Percentiles rank a stretch among this genome's conserved stretches.
phyloP scores from a whole-genome alignment of 2,329 filamentous ascomycete genomes.

The Fusarium sp. region DNA sequence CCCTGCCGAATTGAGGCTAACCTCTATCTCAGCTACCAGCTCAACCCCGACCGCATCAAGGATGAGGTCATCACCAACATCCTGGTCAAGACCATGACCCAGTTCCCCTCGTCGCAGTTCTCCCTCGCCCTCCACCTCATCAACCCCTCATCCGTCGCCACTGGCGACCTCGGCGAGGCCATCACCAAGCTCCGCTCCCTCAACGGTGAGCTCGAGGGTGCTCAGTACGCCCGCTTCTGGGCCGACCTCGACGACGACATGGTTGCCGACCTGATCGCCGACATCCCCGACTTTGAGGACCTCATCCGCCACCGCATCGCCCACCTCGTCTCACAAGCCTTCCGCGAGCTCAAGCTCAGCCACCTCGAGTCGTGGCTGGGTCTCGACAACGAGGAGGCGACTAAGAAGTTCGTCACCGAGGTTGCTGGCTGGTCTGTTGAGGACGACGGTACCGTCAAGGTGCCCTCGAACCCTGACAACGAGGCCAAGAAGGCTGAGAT shows the following conservation, averaged over 20 bases:
- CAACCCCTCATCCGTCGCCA: slow-evolving; percentile 77
- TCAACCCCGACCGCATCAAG: slow-evolving; percentile 98
- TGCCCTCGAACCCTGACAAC: slow-evolving; percentile 96
- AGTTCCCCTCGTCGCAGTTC: slow-evolving; percentile 97
- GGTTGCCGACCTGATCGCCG: slow-evolving; percentile 94
- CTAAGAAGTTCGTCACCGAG: slow-evolving; percentile 83
- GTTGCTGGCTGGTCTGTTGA: slow-evolving; percentile 90
- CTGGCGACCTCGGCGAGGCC: slow-evolving; percentile 86
- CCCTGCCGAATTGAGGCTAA: slow-evolving; percentile 29
- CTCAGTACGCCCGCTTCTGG: slow-evolving; percentile 95
- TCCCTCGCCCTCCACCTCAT: slow-evolving; percentile 93
- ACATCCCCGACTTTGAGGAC: slow-evolving; percentile 96
- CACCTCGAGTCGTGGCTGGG: slow-evolving; percentile 83
- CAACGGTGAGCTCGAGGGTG: slow-evolving; percentile 88
- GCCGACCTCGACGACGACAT: slow-evolving; percentile 93
- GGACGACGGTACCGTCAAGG: slow-evolving; percentile 72
- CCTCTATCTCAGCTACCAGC: slow-evolving; percentile 82
- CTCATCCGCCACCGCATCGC: slow-evolving; percentile 91
- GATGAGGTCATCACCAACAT: slow-evolving; percentile 99
- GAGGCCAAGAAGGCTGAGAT: slow-evolving; percentile 97
- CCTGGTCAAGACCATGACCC: slow-evolving; percentile 96
- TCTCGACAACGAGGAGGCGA: slow-evolving; percentile 70
- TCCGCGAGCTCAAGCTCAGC: slow-evolving; percentile 76
- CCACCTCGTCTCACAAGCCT: slow-evolving; percentile 84
- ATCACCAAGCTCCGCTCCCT: slow-evolving; percentile 87